A percentile compares a stretch with the other conserved stretches of the same genome.
phyloP scores from a whole-genome alignment of 441 rosid species.

The Euphorbia celastroides region DNA sequence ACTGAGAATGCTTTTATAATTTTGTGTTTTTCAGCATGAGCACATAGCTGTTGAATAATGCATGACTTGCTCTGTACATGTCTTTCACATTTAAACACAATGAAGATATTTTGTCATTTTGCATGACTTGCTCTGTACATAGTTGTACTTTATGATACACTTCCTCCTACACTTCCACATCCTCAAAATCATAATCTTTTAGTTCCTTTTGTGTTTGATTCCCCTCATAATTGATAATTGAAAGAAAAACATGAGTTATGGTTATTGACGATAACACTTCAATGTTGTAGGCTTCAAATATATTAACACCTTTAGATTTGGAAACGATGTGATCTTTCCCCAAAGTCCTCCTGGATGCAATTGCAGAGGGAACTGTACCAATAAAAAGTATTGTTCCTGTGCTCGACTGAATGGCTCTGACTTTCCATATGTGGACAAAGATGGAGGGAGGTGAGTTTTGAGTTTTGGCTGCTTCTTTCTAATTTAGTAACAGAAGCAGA shows the following conservation, averaged over 20 bases:
- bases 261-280: not conserved
- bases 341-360: slow-evolving; percentile 35
- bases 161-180: not conserved
- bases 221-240: not conserved
- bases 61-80: not conserved
- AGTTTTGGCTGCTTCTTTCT: not conserved
- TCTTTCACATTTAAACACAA: not conserved
- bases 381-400: slow-evolving; percentile 43
- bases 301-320: slow-evolving; percentile 29
- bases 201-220: not conserved
- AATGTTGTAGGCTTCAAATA: slow-evolving; percentile 44
- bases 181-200: not conserved
- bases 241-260: not conserved
- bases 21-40: not conserved
- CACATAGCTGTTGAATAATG: not conserved
- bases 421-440: slow-evolving; percentile 42
- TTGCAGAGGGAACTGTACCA: slow-evolving; percentile 43
- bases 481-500: slow-evolving; percentile 4
- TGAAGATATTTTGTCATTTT: slow-evolving; percentile 2
- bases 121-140: not conserved
- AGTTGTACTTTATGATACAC: not conserved
- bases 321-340: slow-evolving; percentile 30
- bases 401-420: slow-evolving; percentile 49
- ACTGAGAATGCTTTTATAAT: not conserved
- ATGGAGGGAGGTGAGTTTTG: slow-evolving; percentile 49